Evolutionary conservation across 768 basidiomycete species (phyloP).

Genomic region (Lactarius tabidus): DNA sequence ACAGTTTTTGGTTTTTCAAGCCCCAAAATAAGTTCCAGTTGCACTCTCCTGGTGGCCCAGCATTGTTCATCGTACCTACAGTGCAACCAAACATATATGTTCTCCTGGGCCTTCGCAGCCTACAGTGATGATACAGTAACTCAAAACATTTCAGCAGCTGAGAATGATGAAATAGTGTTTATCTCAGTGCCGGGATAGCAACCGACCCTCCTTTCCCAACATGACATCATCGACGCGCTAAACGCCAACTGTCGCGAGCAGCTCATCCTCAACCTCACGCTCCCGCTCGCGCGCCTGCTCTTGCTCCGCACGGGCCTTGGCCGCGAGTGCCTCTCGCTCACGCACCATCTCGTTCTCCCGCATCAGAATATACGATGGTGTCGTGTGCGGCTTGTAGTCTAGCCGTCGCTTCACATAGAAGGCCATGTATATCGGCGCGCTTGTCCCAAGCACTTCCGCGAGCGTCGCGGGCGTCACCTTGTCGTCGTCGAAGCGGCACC

Average conservation of each 20-base stretch:
- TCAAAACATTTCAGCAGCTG: not conserved
- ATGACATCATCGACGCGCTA: not conserved
- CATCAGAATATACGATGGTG: slow-evolving; percentile 21
- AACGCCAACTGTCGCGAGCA: slow-evolving; percentile 16
- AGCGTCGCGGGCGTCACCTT: slow-evolving; percentile 76
- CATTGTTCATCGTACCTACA: no score
- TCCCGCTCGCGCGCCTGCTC: slow-evolving; percentile 19
- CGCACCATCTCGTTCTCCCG: slow-evolving; percentile 24
- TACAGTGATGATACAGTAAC: no score
- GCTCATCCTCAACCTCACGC: slow-evolving; percentile 24
- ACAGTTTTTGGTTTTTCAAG: no score
- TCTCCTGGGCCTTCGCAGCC: no score
- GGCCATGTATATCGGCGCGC: slow-evolving; percentile 86
- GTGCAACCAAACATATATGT: no score
- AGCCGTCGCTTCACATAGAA: slow-evolving; percentile 90
- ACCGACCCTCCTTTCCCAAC: not conserved
- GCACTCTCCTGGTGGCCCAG: no score
- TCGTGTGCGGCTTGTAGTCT: slow-evolving; percentile 62
- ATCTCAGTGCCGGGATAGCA: not conserved
- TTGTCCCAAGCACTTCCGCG: slow-evolving; percentile 49
- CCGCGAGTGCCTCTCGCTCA: slow-evolving; percentile 15
- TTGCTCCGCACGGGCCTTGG: slow-evolving; percentile 13
- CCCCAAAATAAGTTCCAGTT: no score
- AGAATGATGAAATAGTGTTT: not conserved
- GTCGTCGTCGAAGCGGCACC: slow-evolving; percentile 94